Evolutionary conservation across 306 rosid genomes (phyloP).

Genomic region (Quercus cerris): DNA sequence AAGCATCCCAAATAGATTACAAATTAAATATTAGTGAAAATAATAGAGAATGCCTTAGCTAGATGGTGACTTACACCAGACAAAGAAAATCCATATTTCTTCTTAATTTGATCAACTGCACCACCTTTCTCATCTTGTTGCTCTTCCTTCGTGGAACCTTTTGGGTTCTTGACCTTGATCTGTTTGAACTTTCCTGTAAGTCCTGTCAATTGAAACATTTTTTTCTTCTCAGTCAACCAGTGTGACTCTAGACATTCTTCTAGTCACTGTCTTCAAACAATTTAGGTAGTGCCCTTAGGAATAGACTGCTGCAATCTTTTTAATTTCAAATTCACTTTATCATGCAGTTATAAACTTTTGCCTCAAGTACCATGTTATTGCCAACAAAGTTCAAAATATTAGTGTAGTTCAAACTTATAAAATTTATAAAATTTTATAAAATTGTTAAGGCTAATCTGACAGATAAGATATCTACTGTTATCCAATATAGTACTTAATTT

Average conservation of each 20-base stretch:
- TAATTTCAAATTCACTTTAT: not conserved
- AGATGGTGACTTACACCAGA: conserved; percentile 47
- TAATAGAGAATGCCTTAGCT: not conserved
- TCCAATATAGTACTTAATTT: not conserved
- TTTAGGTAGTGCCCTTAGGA: not conserved
- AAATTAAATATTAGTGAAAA: not conserved
- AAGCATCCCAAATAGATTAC: not conserved
- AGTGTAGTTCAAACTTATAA: no score
- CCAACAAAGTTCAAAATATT: not conserved
- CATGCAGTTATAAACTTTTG: not conserved
- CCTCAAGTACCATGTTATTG: not conserved
- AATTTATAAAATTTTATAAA: no score
- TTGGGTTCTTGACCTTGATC: conserved; percentile 57
- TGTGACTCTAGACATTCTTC: not conserved
- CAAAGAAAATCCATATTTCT: conserved; percentile 65
- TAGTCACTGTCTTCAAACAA: not conserved
- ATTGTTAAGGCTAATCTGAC: not conserved
- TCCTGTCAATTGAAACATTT: conserved; percentile 3
- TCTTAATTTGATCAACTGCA: conserved; percentile 71
- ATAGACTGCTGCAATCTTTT: not conserved
- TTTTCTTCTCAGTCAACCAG: conserved; percentile 15
- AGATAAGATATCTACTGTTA: not conserved
- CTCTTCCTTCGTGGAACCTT: conserved; percentile 51
- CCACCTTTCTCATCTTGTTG: conserved; percentile 48
- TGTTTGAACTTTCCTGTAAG: conserved; percentile 75